Base-by-base conservation (phyloP, 768 basidiomycete genomes). In the Russula vinacea region DNA sequence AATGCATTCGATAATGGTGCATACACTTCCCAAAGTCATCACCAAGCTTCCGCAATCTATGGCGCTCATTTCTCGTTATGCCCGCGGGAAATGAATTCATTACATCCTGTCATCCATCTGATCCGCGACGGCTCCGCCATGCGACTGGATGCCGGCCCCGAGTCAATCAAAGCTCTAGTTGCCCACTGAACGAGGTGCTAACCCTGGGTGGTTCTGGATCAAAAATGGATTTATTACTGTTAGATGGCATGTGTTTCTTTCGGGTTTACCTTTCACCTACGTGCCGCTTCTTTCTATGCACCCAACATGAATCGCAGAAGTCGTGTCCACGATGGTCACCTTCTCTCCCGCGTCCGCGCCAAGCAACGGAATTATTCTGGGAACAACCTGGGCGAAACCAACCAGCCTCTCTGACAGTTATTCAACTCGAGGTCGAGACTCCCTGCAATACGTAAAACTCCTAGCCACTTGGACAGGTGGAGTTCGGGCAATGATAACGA, bases 391-490 rank as follows among this genome's bases (percentile, higher is more conserved):
- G 17, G 17, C 40, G 13, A 40, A 19, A 19, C 17, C 11, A 22
- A 47, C 45, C 2, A 47, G 29, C 45, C 22, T 78, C 33, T 33
- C 37, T 42, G 32, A 50, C 51, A 33, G 57, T 58, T 44, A n/a
- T 52, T 37, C 32, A 37, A 22, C 42, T 32, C 35, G 44, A 78
- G 79, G 77, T 80, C 19, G 19, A 44, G 44, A 44, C 44, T 13
- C 78, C 78, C 22, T 81, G 79, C 62, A 56, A 7, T 57, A 57
- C 56, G 78, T 78, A 24, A 78, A 76, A 58, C 76, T 75, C 58
- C 69, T 77, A 22, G 70, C 81, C 11, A 82, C 80, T 8, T 73
- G 81, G 74, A 81, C 78, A 3, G 81, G 82, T 22, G 81, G 79
- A 19, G 72, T 80, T 22, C 29, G 81, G 78, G 4, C 71, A 75